These are phyloP conservation scores for Jacaranda mimosifolia DNA, from an alignment of 257 asterid genomes.

Conservation along the genomic window DNA sequence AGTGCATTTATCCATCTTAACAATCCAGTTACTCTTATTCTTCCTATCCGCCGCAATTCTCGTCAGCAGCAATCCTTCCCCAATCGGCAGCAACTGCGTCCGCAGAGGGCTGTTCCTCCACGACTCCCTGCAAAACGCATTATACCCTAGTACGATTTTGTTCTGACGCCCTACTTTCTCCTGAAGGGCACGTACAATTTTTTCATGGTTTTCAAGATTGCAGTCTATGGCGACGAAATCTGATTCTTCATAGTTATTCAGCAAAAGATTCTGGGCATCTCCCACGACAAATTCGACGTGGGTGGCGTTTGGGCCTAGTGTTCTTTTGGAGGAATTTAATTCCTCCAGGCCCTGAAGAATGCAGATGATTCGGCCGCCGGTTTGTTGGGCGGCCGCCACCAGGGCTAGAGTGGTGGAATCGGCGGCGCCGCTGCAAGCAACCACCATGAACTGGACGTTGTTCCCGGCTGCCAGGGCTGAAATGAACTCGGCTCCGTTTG, in stretches of 20 bases:
- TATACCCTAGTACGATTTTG: slow-evolving; percentile 65
- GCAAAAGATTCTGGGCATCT: slow-evolving; percentile 53
- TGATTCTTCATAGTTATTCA: slow-evolving; percentile 48
- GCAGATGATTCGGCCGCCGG: slow-evolving; percentile 76
- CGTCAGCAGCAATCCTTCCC: slow-evolving; percentile 74
- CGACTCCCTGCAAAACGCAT: slow-evolving; percentile 70
- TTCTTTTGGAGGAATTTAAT: slow-evolving; percentile 39
- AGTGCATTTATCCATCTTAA: slow-evolving; percentile 74
- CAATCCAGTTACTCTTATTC: slow-evolving; percentile 68
- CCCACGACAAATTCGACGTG: slow-evolving; percentile 60
- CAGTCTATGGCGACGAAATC: slow-evolving; percentile 84
- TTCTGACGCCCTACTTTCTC: slow-evolving; percentile 33
- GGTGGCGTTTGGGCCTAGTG: slow-evolving; percentile 39
- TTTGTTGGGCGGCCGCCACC: slow-evolving; percentile 82
- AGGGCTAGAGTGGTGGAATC: slow-evolving; percentile 76
- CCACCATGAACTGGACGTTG: slow-evolving; percentile 67
- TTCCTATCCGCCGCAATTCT: slow-evolving; percentile 43
- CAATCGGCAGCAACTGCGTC: slow-evolving; percentile 78
- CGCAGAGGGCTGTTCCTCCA: slow-evolving; percentile 63
- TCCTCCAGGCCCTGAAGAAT: slow-evolving; percentile 57
- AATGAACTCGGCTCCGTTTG: slow-evolving; percentile 79
- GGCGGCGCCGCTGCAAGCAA: slow-evolving; percentile 64
- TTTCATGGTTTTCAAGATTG: slow-evolving; percentile 64
- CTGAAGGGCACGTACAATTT: slow-evolving; percentile 51
- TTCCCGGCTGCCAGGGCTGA: slow-evolving; percentile 94